Conservation (phyloP, 345 rosid genomes). For the Gossypioides kirkii region DNA sequence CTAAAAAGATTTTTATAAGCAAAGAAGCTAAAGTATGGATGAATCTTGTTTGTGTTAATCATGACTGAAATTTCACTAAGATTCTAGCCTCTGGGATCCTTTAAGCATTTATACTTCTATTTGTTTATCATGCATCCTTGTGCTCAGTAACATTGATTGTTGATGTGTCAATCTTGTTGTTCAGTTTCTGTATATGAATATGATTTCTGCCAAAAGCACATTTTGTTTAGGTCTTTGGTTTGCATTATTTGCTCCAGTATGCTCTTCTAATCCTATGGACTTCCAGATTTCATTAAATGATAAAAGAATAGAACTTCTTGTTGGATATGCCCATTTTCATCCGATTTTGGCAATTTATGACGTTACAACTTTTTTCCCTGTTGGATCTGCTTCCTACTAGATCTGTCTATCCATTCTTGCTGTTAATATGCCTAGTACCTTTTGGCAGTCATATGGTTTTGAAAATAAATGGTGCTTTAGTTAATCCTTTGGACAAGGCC, state of each 20-base stretch:
- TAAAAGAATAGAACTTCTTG: neutral
- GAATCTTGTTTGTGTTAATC: neutral
- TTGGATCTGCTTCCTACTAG: neutral
- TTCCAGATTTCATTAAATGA: neutral
- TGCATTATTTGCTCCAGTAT: neutral
- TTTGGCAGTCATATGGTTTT: neutral
- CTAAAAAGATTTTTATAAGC: neutral
- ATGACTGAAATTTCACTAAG: neutral
- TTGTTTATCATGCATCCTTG: neutral
- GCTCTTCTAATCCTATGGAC: neutral
- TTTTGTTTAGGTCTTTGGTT: neutral
- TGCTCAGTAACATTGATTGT: neutral
- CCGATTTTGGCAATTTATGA: neutral
- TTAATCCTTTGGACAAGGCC: neutral
- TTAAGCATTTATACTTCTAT: neutral
- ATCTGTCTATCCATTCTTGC: neutral
- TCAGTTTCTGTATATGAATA: neutral
- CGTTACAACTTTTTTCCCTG: neutral
- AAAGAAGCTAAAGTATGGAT: neutral
- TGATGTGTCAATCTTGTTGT: neutral
- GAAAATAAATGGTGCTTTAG: neutral
- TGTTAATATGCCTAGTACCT: neutral
- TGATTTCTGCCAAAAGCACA: neutral
- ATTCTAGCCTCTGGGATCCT: neutral
- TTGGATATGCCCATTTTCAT: neutral